Evolutionary conservation across 1,284 basidiomycete species (phyloP).

Genomic region (Psilocybe mexicana): DNA sequence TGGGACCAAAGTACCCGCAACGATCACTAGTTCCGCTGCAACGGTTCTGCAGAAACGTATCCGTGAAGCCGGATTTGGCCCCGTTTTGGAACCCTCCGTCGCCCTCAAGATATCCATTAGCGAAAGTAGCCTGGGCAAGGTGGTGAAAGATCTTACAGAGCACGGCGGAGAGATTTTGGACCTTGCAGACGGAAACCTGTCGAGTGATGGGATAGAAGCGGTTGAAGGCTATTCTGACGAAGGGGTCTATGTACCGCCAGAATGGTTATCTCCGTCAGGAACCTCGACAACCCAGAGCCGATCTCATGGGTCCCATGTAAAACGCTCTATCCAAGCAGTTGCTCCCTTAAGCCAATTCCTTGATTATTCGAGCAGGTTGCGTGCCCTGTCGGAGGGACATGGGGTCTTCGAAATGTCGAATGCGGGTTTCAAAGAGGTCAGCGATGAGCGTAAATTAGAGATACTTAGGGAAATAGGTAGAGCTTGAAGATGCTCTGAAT

Average conservation of each 20-base stretch:
- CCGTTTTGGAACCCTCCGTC: conserved; percentile 75
- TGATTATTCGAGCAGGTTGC: conserved; percentile 76
- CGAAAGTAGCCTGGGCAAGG: conserved; percentile 68
- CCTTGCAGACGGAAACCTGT: conserved; percentile 47
- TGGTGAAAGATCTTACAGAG: conserved; percentile 77
- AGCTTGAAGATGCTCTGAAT: conserved; percentile 39
- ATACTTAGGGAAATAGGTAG: conserved; percentile 77
- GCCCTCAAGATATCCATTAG: conserved; percentile 63
- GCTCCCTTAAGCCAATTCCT: conserved; percentile 81
- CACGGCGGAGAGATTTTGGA: conserved; percentile 72
- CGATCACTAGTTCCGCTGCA: conserved; percentile 66
- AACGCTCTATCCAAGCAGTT: conserved; percentile 64
- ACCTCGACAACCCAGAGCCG: conserved; percentile 30
- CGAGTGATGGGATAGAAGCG: conserved; percentile 44
- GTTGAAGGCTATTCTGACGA: conserved; percentile 53
- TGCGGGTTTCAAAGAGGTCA: conserved; percentile 73
- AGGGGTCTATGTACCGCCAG: conserved; percentile 73
- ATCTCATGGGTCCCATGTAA: conserved; percentile 34
- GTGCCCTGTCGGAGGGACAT: conserved; percentile 81
- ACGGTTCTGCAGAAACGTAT: conserved; percentile 62
- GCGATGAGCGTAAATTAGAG: conserved; percentile 57
- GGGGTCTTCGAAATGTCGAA: conserved; percentile 79
- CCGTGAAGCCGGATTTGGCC: conserved; percentile 60
- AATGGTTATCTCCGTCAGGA: conserved; percentile 69
- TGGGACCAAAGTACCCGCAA: conserved; percentile 43